phyloP scores from a whole-genome alignment of 2,329 filamentous ascomycete genomes.

The Microsporum audouinii region DNA sequence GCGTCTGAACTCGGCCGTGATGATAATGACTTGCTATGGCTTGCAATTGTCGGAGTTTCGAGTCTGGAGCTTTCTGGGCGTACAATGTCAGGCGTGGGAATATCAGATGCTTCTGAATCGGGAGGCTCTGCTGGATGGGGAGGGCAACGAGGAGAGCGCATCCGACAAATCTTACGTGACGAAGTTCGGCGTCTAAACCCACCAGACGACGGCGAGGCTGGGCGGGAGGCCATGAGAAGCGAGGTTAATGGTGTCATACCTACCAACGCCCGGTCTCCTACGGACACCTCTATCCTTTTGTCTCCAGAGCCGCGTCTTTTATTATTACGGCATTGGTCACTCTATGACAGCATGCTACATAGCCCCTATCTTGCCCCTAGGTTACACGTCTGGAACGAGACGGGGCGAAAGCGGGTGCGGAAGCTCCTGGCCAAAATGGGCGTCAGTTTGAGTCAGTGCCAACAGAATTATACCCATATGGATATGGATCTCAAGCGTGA shows the following conservation, averaged over 20 bases:
- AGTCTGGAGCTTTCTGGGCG: constrained; percentile 85
- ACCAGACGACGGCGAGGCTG: constrained; percentile 47
- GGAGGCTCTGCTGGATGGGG: constrained; percentile 60
- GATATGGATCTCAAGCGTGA: constrained; percentile 92
- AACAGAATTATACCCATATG: constrained; percentile 95
- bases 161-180: constrained; percentile 76
- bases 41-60: constrained; percentile 88
- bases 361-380: constrained; percentile 87
- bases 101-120: constrained; percentile 44
- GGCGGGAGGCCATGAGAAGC: constrained; percentile 49
- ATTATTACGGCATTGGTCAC: constrained; percentile 86
- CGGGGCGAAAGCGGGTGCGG: constrained; percentile 74
- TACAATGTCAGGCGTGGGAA: constrained; percentile 65
- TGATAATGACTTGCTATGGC: constrained; percentile 92
- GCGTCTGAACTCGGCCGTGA: constrained; percentile 91
- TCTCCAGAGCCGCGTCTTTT: constrained; percentile 91
- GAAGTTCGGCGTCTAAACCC: constrained; percentile 92
- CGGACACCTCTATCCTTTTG: constrained; percentile 81
- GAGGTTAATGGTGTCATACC: constrained; percentile 74
- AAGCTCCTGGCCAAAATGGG: constrained; percentile 98
- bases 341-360: constrained; percentile 98
- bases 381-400: constrained; percentile 88
- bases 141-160: constrained; percentile 67
- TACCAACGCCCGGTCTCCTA: constrained; percentile 75
- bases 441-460: constrained; percentile 83